These are phyloP conservation scores for Epichloe sp. DNA, from an alignment of 2,329 filamentous ascomycete species.

Conservation along the genomic window DNA sequence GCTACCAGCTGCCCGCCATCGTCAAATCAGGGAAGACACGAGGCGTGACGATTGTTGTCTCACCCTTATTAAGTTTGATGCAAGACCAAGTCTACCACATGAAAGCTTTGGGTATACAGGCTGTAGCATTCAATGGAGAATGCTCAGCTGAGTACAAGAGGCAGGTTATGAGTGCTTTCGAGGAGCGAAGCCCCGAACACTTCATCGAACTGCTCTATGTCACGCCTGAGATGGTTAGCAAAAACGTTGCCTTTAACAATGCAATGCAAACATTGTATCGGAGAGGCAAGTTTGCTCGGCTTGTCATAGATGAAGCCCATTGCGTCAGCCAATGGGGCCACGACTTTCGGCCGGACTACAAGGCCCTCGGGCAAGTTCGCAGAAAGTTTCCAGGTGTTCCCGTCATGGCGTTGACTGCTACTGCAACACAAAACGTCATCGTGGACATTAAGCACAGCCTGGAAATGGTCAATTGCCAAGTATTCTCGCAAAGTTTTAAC, in stretches of 20 bases:
- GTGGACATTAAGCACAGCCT: constrained; percentile 85
- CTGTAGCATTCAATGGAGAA: constrained; percentile 71
- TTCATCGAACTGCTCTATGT: constrained; percentile 83
- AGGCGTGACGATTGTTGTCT: constrained; percentile 90
- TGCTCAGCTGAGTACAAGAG: constrained; percentile 48
- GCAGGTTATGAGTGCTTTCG: constrained; percentile 52
- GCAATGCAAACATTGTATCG: constrained; percentile 55
- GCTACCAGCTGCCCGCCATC: constrained; percentile 87
- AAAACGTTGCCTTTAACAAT: constrained; percentile 56
- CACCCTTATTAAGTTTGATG: constrained; percentile 89
- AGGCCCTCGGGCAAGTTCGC: constrained; percentile 64
- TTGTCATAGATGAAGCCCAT: constrained; percentile 98
- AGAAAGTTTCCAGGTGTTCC: constrained; percentile 64
- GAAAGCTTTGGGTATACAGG: constrained; percentile 59
- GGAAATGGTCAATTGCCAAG: constrained; percentile 63
- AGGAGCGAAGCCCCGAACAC: constrained; percentile 53
- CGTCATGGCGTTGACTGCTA: constrained; percentile 89
- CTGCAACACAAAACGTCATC: constrained; percentile 86
- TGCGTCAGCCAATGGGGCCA: constrained; percentile 99
- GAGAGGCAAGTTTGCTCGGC: constrained; percentile 62
- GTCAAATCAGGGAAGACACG: constrained; percentile 66
- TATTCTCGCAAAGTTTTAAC: constrained; percentile 91
- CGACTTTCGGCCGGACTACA: constrained; percentile 94
- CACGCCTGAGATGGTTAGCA: constrained; percentile 91
- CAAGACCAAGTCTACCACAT: constrained; percentile 89